Percentiles rank a stretch among this genome's conserved stretches.
phyloP scores from a whole-genome alignment of 2,329 filamentous ascomycete genomes.

The Fusarium poae region DNA sequence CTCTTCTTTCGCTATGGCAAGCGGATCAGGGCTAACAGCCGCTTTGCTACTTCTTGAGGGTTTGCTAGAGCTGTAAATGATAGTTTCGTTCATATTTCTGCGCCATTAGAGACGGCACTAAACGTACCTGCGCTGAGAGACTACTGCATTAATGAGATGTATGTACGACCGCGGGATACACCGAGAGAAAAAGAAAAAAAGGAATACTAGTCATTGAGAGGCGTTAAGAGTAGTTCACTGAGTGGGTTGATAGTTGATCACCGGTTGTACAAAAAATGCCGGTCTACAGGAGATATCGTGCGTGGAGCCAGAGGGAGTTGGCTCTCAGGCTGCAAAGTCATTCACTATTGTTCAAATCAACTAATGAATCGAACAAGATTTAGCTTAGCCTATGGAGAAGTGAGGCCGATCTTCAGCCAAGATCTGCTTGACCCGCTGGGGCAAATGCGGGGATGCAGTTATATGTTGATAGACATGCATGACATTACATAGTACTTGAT shows the following conservation, averaged over 20 bases:
- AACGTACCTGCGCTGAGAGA: conserved; percentile 1
- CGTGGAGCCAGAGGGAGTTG: conserved; percentile 13
- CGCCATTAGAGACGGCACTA: conserved; percentile 30
- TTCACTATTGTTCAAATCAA: background rate
- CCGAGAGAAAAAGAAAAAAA: too few species aligned
- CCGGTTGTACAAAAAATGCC: conserved; percentile 22
- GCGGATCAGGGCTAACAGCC: conserved; percentile 66
- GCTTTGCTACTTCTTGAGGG: conserved; percentile 60
- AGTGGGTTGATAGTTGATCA: conserved; percentile 5
- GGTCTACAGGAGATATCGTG: conserved; percentile 2
- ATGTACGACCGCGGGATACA: conserved; percentile 8
- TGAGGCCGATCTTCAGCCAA: conserved; percentile 24
- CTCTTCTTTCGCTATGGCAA: conserved; percentile 73
- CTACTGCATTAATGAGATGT: background rate
- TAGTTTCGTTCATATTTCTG: conserved; percentile 12
- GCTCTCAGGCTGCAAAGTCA: background rate
- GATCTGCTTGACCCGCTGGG: conserved; percentile 29
- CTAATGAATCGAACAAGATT: background rate
- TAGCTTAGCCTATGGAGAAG: conserved; percentile 13
- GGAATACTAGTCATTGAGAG: background rate
- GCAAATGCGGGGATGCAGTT: conserved; percentile 22
- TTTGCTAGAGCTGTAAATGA: background rate
- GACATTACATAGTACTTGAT: background rate
- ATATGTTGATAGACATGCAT: background rate
- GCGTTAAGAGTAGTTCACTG: conserved; percentile 4